A percentile compares a stretch with the other conserved stretches of the same genome.
Evolutionary conservation across 2,329 filamentous ascomycete genomes (phyloP).

Genomic region (Alternaria solani): DNA sequence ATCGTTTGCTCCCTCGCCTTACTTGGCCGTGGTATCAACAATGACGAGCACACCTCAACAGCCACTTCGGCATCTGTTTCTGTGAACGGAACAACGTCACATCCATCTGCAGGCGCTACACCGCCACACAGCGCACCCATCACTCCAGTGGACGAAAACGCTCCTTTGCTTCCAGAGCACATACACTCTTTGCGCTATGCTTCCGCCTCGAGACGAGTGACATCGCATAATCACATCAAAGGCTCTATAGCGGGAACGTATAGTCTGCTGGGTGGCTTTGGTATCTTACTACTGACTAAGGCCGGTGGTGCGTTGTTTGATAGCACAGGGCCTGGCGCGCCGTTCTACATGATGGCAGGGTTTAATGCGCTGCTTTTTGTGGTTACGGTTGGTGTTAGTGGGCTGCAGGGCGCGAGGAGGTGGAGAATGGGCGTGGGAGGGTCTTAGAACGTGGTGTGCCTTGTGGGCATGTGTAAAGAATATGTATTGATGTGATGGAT

Average conservation of each 20-base stretch:
- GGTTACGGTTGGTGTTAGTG: constrained; percentile 41
- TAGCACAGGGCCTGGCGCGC: constrained; percentile 72
- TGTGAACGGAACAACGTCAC: constrained; percentile 25
- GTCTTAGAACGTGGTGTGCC: not conserved
- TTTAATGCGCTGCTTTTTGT: constrained; percentile 81
- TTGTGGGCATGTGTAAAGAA: not conserved
- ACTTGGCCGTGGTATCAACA: constrained; percentile 79
- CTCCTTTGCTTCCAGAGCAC: constrained; percentile 34
- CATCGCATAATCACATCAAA: constrained; percentile 70
- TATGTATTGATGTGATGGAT: not conserved
- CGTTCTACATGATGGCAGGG: constrained; percentile 91
- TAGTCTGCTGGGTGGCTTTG: constrained; percentile 86
- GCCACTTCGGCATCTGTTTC: constrained; percentile 8
- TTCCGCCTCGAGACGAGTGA: not conserved
- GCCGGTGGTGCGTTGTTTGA: constrained; percentile 89
- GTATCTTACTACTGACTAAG: constrained; percentile 91
- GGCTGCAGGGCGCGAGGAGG: constrained; percentile 17
- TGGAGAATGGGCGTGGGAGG: constrained; percentile 6
- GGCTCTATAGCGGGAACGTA: constrained; percentile 96
- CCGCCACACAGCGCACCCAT: constrained; percentile 42
- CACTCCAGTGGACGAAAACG: constrained; percentile 40
- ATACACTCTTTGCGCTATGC: constrained; percentile 9
- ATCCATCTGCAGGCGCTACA: constrained; percentile 46
- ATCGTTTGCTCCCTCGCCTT: constrained; percentile 96
- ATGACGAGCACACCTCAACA: constrained; percentile 44